Conservation (phyloP, 2,329 filamentous ascomycete species). For the Ophiostoma pallidulum region DNA sequence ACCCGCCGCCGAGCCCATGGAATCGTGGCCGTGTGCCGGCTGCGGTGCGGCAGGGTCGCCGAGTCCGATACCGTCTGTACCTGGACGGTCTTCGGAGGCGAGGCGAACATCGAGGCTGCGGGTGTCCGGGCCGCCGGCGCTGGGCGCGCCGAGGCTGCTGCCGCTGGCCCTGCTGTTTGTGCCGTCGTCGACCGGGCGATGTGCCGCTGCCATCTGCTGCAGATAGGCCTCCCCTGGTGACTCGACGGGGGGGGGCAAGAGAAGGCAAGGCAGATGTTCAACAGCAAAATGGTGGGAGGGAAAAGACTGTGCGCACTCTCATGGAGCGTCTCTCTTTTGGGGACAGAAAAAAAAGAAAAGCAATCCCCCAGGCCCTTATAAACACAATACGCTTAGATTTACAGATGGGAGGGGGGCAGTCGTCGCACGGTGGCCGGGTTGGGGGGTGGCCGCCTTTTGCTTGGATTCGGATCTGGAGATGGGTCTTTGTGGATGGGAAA, state of each 20-base stretch:
- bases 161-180: conserved; percentile 1
- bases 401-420: neutral
- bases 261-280: conserved; percentile 3
- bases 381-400: conserved; percentile 1
- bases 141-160: neutral
- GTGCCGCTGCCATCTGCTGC: conserved; percentile 13
- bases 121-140: neutral
- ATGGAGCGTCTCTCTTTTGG: conserved; percentile 3
- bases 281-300: neutral
- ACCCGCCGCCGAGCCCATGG: neutral
- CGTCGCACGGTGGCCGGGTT: neutral
- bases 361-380: neutral
- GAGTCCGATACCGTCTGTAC: too few species aligned
- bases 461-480: neutral
- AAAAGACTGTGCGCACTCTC: neutral
- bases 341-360: conserved; percentile 5
- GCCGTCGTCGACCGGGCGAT: conserved; percentile 8
- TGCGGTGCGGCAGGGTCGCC: neutral
- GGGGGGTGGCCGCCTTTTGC: neutral
- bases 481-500: neutral
- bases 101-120: neutral
- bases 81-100: conserved; percentile 1
- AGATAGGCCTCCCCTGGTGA: conserved; percentile 2
- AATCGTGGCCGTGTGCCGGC: neutral
- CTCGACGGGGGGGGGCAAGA: too few species aligned